Evolutionary conservation across 768 basidiomycete genomes (phyloP), one percentile per base, ranked within the genome.

Genomic region (Dictyophora rubrovolvata): DNA sequence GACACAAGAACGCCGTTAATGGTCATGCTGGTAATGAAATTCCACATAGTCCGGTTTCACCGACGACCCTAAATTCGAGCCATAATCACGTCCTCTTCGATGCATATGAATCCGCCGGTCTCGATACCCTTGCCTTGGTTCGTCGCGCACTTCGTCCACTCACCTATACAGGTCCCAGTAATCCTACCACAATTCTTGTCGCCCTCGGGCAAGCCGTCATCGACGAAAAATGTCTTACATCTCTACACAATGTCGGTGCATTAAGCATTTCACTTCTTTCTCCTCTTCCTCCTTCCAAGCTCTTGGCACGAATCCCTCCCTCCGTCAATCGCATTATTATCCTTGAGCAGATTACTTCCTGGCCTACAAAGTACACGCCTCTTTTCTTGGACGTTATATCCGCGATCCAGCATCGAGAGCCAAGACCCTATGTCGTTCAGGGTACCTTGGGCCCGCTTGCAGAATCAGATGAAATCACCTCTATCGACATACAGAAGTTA

Each of bases 351-450:
- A 74, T 87, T 7, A 77, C 78, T 65, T 76, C 73, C 63, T 89
- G 87, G 80, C 77, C 79, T n/a, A 84, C 83, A 42, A 89, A 89
- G 70, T 94, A 89, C 87, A 85, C 88, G 0, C 88, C 91, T 0
- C 72, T 95, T 3, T 95, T 87, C 70, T 79, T 96, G 54, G 92
- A 94, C 35, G 74, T 93, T 22, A 78, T 89, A 51, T 78, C 77
- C 56, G 84, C 85, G 14, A 70, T 93, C 35, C 90, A 92, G 62
- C 75, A 80, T 48, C 76, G 77, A 50, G 75, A 78, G 28, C 60
- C 71, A 0, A 75, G 78, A 8, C 79, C 87, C 5, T 61, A 73
- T 11, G 75, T 93, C 48, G 79, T 83, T 56, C 83, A 79, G 54
- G 84, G 83, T 23, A 73, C 80, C 48, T 75, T 93, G 35, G 86